Percentiles rank a stretch among this genome's conserved stretches.
phyloP scores from a whole-genome alignment of 768 basidiomycete species.

The button mushroom (Agaricus bisporus) region DNA sequence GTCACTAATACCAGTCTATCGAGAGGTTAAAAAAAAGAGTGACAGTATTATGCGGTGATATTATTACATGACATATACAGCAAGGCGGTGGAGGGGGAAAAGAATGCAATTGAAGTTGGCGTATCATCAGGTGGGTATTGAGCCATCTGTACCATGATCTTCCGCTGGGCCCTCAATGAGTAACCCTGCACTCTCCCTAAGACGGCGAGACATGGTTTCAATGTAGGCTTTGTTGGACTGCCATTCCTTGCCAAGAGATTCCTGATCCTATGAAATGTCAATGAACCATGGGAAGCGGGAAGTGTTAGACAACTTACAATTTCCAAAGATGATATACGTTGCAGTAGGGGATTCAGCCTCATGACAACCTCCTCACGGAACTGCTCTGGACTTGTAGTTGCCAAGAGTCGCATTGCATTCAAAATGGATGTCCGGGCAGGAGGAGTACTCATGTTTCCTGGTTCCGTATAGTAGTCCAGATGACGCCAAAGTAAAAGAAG shows the following conservation, averaged over 20 bases:
- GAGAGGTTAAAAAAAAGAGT: not conserved
- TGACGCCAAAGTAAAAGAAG: constrained; percentile 81
- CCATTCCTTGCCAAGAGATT: constrained; percentile 46
- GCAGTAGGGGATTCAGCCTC: constrained; percentile 49
- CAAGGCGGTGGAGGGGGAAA: not conserved
- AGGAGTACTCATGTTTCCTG: constrained; percentile 22
- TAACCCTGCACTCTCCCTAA: constrained; percentile 59
- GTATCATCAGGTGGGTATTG: not conserved
- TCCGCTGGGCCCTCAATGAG: constrained; percentile 1
- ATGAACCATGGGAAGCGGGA: not conserved
- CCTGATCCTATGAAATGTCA: constrained; percentile 27
- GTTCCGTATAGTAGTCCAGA: constrained; percentile 54
- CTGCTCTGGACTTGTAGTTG: constrained; percentile 48
- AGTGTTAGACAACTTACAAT: constrained; percentile 13
- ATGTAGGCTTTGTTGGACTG: constrained; percentile 65
- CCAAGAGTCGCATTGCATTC: constrained; percentile 49
- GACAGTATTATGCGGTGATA: not conserved
- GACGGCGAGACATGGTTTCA: constrained; percentile 66
- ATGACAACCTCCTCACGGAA: constrained; percentile 54
- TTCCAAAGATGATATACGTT: constrained; percentile 47
- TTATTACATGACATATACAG: constrained; percentile 3
- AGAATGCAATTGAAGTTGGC: not conserved
- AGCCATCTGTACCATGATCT: not conserved
- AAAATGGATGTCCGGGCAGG: constrained; percentile 34
- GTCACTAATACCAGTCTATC: not conserved